phyloP scores from a whole-genome alignment of 2,329 filamentous ascomycete species.

The Colletotrichum cuscutae region DNA sequence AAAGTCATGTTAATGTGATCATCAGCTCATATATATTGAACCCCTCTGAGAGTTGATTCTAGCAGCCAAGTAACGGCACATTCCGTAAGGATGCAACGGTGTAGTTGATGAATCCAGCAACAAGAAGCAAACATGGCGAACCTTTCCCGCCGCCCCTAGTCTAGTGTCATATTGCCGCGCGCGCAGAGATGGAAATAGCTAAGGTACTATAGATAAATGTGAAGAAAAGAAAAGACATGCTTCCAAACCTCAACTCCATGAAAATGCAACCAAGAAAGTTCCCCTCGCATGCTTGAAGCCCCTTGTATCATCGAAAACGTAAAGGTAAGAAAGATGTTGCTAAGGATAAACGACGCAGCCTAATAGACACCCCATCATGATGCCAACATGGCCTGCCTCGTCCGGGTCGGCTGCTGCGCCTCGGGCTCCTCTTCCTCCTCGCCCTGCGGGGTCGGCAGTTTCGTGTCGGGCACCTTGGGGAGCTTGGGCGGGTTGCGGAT shows the following conservation, averaged over 20 bases:
- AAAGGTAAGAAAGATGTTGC: not conserved
- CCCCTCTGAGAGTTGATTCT: not conserved
- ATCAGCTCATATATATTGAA: not conserved
- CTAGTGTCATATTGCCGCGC: not conserved
- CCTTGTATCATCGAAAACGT: not conserved
- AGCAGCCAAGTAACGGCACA: not conserved
- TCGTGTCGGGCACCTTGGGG: constrained; percentile 44
- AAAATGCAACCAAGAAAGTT: not conserved
- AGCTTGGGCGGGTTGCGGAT: constrained; percentile 34
- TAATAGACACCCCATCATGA: constrained; percentile 31
- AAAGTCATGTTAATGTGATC: not conserved
- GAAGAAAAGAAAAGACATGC: not conserved
- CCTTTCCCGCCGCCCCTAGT: not conserved
- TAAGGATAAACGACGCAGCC: not conserved
- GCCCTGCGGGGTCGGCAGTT: constrained; percentile 43
- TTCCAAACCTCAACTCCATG: constrained; percentile 5
- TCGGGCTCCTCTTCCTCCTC: constrained; percentile 25
- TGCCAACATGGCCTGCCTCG: constrained; percentile 50
- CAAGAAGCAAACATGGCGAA: not conserved
- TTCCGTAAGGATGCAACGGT: not conserved
- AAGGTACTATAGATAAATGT: not conserved
- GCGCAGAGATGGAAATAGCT: not conserved
- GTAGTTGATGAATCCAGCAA: not conserved
- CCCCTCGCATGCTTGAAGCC: constrained; percentile 1
- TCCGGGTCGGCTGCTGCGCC: constrained; percentile 26